phyloP scores from a whole-genome alignment of 1,284 basidiomycete species.

The Cutaneotrichosporon sp. region DNA sequence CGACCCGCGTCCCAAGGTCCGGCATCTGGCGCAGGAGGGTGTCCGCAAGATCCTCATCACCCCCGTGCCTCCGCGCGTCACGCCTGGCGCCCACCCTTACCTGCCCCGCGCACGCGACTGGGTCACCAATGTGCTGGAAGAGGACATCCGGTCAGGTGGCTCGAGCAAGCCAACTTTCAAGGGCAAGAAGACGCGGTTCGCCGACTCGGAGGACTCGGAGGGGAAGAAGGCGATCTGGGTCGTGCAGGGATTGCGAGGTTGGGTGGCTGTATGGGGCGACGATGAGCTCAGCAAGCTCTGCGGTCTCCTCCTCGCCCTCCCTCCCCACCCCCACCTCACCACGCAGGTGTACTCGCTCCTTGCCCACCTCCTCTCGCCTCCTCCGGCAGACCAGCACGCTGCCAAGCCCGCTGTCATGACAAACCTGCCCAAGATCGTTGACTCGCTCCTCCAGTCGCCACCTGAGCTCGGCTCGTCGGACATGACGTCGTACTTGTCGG shows the following conservation, averaged over 20 bases:
- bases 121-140: slow-evolving; percentile 66
- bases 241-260: slow-evolving; percentile 64
- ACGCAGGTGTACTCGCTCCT: slow-evolving; percentile 77
- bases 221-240: slow-evolving; percentile 75
- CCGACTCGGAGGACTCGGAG: slow-evolving; percentile 57
- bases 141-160: slow-evolving; percentile 62
- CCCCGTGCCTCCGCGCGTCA: slow-evolving; percentile 70
- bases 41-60: slow-evolving; percentile 70
- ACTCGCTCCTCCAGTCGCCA: slow-evolving; percentile 69
- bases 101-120: slow-evolving; percentile 72
- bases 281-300: slow-evolving; percentile 69
- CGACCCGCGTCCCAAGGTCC: slow-evolving; percentile 89
- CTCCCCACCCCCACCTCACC: slow-evolving; percentile 79
- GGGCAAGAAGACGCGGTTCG: slow-evolving; percentile 62
- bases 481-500: slow-evolving; percentile 59
- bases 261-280: slow-evolving; percentile 65
- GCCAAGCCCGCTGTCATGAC: slow-evolving; percentile 45
- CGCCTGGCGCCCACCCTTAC: slow-evolving; percentile 72
- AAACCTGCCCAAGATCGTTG: slow-evolving; percentile 66
- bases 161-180: slow-evolving; percentile 60
- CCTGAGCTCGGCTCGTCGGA: slow-evolving; percentile 62
- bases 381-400: slow-evolving; percentile 42
- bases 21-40: slow-evolving; percentile 83
- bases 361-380: slow-evolving; percentile 65
- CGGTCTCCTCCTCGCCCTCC: slow-evolving; percentile 69